Conservation (phyloP, 2,329 filamentous ascomycete species). For the Talaromyces sp. region DNA sequence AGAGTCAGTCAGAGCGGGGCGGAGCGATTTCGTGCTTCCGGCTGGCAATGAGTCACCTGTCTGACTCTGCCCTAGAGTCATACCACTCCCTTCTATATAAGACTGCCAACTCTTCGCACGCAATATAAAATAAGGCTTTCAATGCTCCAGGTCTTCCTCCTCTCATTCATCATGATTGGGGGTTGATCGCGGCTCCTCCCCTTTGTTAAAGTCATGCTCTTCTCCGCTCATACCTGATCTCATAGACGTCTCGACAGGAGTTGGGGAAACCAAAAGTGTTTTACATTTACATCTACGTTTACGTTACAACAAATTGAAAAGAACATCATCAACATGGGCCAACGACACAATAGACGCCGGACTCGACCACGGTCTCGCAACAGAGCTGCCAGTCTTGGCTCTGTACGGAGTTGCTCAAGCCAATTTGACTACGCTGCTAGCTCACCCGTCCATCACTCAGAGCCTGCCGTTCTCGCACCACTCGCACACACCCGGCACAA, state of each 20-base stretch:
- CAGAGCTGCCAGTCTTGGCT: slow-evolving; percentile 23
- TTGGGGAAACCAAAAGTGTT: not conserved
- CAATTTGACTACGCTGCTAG: slow-evolving; percentile 16
- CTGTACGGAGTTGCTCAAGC: slow-evolving; percentile 19
- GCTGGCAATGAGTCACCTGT: slow-evolving; percentile 9
- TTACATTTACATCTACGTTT: not conserved
- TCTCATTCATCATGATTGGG: slow-evolving; percentile 12
- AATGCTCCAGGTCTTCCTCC: slow-evolving; percentile 2
- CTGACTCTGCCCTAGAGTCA: slow-evolving; percentile 7
- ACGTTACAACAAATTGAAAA: slow-evolving; percentile 3
- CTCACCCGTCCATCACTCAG: slow-evolving; percentile 26
- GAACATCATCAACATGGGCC: slow-evolving; percentile 38
- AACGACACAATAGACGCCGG: slow-evolving; percentile 49
- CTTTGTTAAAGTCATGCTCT: not conserved
- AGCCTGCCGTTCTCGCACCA: slow-evolving; percentile 24
- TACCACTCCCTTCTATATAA: not conserved
- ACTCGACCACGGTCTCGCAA: slow-evolving; percentile 43
- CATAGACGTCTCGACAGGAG: not conserved
- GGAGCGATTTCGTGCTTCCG: slow-evolving; percentile 7
- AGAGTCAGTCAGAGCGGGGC: not conserved
- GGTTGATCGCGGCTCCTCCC: slow-evolving; percentile 3
- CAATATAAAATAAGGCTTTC: not conserved
- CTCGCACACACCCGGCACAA: slow-evolving; percentile 45
- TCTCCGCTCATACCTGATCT: not conserved
- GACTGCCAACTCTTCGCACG: not conserved